Evolutionary conservation across 129 eudicot species (phyloP), one percentile per base, ranked within the genome.

Genomic region (Heracleum sosnowskyi): DNA sequence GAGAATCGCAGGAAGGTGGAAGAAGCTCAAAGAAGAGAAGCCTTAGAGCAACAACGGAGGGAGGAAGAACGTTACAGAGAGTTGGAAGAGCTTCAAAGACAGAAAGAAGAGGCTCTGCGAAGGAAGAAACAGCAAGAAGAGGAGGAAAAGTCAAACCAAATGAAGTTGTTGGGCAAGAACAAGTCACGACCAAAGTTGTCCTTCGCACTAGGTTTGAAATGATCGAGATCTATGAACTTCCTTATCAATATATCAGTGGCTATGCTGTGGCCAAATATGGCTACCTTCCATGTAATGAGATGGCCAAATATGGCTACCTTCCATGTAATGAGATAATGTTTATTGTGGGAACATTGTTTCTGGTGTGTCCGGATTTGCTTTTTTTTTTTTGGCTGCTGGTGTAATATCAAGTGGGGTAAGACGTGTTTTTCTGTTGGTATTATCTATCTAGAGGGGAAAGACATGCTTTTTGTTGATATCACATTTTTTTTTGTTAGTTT

Each of bases 11-110:
- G 91, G 81, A 95, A 88, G 81, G 83, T 90, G 71, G 92, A 90
- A 86, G 99, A 95, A 86, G 94, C 96, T 77, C 96, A 91, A 79
- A 90, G 89, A 86, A 86, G 82, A 79, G 97, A 90, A 86, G 98
- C 98, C 72, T 44, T 86, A 77, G 96, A 94, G 80, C 96, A 88
- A 79, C 87, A 88, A 83, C 42, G 84, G 77, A 82, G 87, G 79
- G 96, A 92, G 79, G 99, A 95, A 80, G 92, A 88, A 78, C 96
- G 99, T 11, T 93, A 95, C 47, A 80, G 91, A 73, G 96, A 92
- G 77, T 76, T 95, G 36, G 99, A 95, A 78, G 91, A 92, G 88
- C 91, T 90, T 47, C 99, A 95, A 77, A 85, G 99, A 64, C 95
- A 88, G 76, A 95, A 90, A 76, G 96, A 92, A 88, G 99, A 88